Evolutionary conservation across 306 rosid species (phyloP).

Genomic region (Vachellia pachyceras): DNA sequence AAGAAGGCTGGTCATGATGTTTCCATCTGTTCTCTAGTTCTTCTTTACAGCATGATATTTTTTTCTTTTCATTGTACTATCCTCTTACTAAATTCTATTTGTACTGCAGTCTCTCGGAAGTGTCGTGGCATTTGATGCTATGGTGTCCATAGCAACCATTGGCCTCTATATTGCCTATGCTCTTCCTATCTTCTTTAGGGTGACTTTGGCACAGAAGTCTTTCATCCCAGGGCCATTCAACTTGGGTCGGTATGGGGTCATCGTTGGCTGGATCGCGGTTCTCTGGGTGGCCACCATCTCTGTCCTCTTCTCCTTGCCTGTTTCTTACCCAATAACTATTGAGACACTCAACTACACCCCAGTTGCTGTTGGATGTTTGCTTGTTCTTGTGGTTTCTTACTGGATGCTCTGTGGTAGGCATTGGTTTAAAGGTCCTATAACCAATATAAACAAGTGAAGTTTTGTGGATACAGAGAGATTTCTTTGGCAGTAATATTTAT

Average conservation of each 20-base stretch:
- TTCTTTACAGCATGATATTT: not conserved
- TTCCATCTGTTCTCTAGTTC: not conserved
- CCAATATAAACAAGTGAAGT: constrained; percentile 59
- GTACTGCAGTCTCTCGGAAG: constrained; percentile 94
- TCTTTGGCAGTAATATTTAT: constrained; percentile 1
- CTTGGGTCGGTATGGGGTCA: constrained; percentile 69
- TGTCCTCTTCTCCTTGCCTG: constrained; percentile 84
- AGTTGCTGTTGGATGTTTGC: constrained; percentile 82
- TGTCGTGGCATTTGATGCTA: constrained; percentile 88
- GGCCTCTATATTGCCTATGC: constrained; percentile 96
- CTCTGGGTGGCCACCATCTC: constrained; percentile 86
- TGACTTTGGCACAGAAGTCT: constrained; percentile 76
- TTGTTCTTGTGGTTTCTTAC: constrained; percentile 62
- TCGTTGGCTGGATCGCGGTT: constrained; percentile 85
- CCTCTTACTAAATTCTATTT: constrained; percentile 31
- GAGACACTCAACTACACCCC: constrained; percentile 90
- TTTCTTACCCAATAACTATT: constrained; percentile 75
- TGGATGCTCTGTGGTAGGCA: constrained; percentile 71
- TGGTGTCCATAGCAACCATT: constrained; percentile 93
- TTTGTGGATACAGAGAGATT: constrained; percentile 1
- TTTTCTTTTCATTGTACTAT: not conserved
- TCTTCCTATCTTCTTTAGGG: constrained; percentile 85
- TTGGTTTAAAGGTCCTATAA: constrained; percentile 92
- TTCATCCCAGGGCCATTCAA: constrained; percentile 82
- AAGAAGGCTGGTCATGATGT: not conserved